Evolutionary conservation across 371 early-diverging fungal species (phyloP), one percentile per base, ranked within the genome.

Genomic region (Rhizopus delemar): DNA sequence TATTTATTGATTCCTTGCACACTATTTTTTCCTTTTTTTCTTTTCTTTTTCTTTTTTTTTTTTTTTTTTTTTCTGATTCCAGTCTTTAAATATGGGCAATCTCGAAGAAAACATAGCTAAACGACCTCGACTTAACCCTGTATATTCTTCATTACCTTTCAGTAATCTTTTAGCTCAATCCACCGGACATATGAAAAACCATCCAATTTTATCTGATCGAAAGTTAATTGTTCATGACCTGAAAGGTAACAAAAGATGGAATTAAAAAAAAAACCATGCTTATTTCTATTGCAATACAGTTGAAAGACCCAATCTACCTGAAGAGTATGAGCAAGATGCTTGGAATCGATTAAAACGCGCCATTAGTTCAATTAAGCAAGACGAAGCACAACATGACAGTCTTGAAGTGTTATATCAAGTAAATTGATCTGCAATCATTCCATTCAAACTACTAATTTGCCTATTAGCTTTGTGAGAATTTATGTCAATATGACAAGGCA

Each of bases 391-490:
- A 2, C 60, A 74, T 5, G 89, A 90, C 53, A 89, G 91, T 34
- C 73, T 91, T 7, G 94, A 94, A 63, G 91, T 91, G 57, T 85
- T 94, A 11, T 96, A 94, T 73, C 88, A 88, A 63, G 88, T 84
- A 65, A 22, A 53, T 33, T 22, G 4, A 29, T 12, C 6, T 43
- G 5, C 15, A 39, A 45, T 22, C 29, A 39, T 41, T 12, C 29
- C 38, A 22, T 29, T 22, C 4, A 36, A 11, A 9, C 3, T 33
- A 3, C 29, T 15, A 38, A 2, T 35, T 3, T 41, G 6, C 34
- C 46, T 15, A n/a, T 33, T 56, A 84, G 84, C 72, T 90, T 29
- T 92, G 91, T 66, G 94, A 95, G 61, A 86, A 90, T 53, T 75
- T 95, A n/a, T 95, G 94, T 59, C 81, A 87, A 50, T 90, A 92